phyloP scores from a whole-genome alignment of 768 basidiomycete species.

The Strobilomyces dryophilus region DNA sequence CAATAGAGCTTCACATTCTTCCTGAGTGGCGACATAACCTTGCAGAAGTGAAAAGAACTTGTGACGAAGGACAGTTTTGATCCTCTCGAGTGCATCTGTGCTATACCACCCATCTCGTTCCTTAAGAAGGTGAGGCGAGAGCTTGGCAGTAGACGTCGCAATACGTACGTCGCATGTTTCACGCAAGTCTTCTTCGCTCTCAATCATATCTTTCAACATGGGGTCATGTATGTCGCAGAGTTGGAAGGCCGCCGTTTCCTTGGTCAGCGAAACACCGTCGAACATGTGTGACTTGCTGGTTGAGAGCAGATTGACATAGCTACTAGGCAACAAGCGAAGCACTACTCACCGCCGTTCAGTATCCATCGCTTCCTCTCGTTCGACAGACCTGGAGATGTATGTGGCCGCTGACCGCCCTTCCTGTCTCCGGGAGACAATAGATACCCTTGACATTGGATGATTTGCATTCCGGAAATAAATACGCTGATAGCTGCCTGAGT shows the following conservation, averaged over 20 bases:
- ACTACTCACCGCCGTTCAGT: slow-evolving; percentile 29
- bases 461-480: slow-evolving; percentile 87
- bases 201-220: slow-evolving; percentile 78
- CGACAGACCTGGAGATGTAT: slow-evolving; percentile 28
- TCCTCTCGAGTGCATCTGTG: slow-evolving; percentile 68
- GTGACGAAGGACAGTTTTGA: slow-evolving; percentile 79
- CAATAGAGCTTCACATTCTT: slow-evolving; percentile 68
- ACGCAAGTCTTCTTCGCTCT: slow-evolving; percentile 62
- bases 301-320: neutral
- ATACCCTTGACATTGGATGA: slow-evolving; percentile 73
- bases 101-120: slow-evolving; percentile 91
- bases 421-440: slow-evolving; percentile 63
- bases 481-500: slow-evolving; percentile 76
- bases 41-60: slow-evolving; percentile 80
- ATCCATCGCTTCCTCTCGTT: slow-evolving; percentile 31
- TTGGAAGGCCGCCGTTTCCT: slow-evolving; percentile 91
- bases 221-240: slow-evolving; percentile 89
- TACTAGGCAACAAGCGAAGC: neutral
- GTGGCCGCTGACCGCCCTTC: slow-evolving; percentile 35
- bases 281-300: slow-evolving; percentile 76
- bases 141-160: neutral
- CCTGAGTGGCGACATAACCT: slow-evolving; percentile 66
- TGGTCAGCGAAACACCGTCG: slow-evolving; percentile 74
- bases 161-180: slow-evolving; percentile 70
- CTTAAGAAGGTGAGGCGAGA: slow-evolving; percentile 31